Conservation (phyloP, 352 stramenopile species). For the Phytopythium chamaehyphon region DNA sequence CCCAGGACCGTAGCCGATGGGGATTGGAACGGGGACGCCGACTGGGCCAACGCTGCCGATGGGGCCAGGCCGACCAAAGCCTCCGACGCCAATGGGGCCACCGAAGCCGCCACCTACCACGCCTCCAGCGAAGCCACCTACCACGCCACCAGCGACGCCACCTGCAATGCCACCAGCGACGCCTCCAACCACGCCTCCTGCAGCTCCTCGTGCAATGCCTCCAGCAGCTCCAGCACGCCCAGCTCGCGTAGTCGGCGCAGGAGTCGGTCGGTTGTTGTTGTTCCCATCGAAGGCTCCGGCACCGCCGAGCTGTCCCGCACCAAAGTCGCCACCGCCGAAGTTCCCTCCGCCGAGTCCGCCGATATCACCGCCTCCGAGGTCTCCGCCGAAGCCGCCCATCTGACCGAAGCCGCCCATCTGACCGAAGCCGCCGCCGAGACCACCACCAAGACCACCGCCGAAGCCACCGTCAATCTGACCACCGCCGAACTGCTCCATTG, state of each 20-base stretch:
- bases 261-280: not conserved
- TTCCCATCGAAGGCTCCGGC: not conserved
- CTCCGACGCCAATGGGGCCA: not conserved
- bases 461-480: not conserved
- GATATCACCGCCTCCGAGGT: too few species aligned
- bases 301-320: not conserved
- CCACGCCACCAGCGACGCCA: not conserved
- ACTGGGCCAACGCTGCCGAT: not conserved
- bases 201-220: not conserved
- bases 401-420: not conserved
- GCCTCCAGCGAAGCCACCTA: not conserved
- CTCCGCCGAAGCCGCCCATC: too few species aligned
- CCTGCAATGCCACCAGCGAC: not conserved
- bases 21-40: not conserved
- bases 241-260: constrained; percentile 1
- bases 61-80: not conserved
- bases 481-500: not conserved
- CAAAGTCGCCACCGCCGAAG: not conserved
- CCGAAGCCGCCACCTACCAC: not conserved
- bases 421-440: not conserved
- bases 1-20: not conserved
- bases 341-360: too few species aligned
- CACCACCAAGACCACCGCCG: not conserved
- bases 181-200: not conserved
- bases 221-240: not conserved